Percentiles rank a stretch among this genome's conserved stretches.
These are phyloP conservation scores for Plantago ovata DNA, from an alignment of 257 asterid genomes.

Conservation along the genomic window DNA sequence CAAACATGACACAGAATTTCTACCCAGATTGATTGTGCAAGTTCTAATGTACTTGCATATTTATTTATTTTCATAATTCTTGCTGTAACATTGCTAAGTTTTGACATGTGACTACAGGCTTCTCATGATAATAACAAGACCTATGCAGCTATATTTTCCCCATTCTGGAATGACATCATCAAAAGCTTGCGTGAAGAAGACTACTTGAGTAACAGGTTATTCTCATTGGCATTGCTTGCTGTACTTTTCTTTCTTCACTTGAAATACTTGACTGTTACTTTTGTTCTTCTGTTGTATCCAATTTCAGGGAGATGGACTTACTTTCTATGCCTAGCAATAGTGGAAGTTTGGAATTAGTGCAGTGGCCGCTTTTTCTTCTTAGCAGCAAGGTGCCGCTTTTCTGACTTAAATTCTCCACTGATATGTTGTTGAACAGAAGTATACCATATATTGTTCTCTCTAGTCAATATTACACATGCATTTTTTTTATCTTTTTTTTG, in stretches of 20 bases:
- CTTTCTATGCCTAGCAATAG: constrained; percentile 96
- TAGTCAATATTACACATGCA: constrained; percentile 9
- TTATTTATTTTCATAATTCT: constrained; percentile 1
- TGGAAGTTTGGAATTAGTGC: constrained; percentile 87
- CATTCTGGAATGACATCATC: constrained; percentile 96
- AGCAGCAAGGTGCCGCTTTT: constrained; percentile 76
- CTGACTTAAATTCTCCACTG: constrained; percentile 14
- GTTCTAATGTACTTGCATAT: neutral
- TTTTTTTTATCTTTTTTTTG: neutral
- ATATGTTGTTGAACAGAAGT: constrained; percentile 10
- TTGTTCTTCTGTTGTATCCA: neutral
- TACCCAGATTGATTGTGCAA: neutral
- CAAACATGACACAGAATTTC: too few relatives aligned
- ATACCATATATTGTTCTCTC: constrained; percentile 10
- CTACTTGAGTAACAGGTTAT: constrained; percentile 81
- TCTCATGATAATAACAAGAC: constrained; percentile 65
- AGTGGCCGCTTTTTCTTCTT: constrained; percentile 97
- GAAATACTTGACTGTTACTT: constrained; percentile 1
- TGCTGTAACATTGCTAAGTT: constrained; percentile 22
- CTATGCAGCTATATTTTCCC: constrained; percentile 81
- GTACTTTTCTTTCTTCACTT: constrained; percentile 16
- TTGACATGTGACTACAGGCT: constrained; percentile 28
- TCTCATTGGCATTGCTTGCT: constrained; percentile 14
- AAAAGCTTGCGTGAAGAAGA: constrained; percentile 97
- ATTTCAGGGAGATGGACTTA: constrained; percentile 89